Conservation (phyloP, 441 rosid species). For the Bruguiera hainesii region DNA sequence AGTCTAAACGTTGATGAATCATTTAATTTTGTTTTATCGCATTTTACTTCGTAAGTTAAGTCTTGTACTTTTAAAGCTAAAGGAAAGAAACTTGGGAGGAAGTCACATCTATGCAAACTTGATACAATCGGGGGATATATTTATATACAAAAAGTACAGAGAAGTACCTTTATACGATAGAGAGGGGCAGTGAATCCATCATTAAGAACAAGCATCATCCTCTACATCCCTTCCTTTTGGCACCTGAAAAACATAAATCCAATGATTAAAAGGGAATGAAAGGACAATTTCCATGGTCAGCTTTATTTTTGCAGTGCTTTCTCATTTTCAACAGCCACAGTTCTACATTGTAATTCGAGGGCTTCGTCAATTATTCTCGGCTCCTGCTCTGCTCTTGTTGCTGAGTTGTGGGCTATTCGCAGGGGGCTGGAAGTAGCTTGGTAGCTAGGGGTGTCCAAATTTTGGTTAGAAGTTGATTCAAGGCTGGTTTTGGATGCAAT, state of each 20-base stretch:
- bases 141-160: neutral
- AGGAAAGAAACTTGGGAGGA: no score
- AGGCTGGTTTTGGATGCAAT: no score
- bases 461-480: no score
- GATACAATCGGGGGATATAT: neutral
- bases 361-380: no score
- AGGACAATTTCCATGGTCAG: neutral
- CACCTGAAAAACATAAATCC: conserved; percentile 38
- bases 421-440: no score
- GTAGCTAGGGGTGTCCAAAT: no score
- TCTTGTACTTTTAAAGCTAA: no score
- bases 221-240: conserved; percentile 97
- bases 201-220: conserved; percentile 80
- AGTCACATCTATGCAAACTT: conserved; percentile 3
- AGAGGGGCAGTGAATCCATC: conserved; percentile 79
- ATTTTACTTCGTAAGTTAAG: no score
- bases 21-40: no score
- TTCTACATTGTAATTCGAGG: neutral
- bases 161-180: conserved; percentile 74
- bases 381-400: no score
- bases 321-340: neutral
- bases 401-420: no score
- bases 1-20: no score
- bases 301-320: neutral
- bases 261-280: conserved; percentile 4